These are phyloP conservation scores for Arthroderma sp. DNA, from an alignment of 2,329 filamentous ascomycete species.

Conservation along the genomic window DNA sequence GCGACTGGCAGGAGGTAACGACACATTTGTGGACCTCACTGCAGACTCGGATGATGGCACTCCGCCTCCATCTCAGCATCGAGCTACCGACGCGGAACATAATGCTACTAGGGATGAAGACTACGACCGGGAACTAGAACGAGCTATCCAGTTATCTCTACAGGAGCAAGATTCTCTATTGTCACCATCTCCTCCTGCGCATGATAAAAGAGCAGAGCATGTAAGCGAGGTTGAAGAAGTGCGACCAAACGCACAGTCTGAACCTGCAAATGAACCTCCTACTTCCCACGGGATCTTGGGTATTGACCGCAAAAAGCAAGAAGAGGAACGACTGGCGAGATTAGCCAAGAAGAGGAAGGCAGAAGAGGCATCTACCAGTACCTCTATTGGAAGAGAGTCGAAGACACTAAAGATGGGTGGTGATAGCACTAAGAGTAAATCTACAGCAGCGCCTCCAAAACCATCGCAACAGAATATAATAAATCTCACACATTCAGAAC, in stretches of 20 bases:
- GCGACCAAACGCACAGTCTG: not conserved
- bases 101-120: not conserved
- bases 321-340: constrained; percentile 65
- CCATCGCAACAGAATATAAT: not conserved
- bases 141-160: constrained; percentile 19
- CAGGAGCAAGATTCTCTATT: constrained; percentile 8
- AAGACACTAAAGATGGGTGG: constrained; percentile 15
- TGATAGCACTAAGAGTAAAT: not conserved
- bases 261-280: not conserved
- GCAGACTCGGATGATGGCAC: constrained; percentile 4
- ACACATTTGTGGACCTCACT: constrained; percentile 7
- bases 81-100: not conserved
- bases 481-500: constrained; percentile 6
- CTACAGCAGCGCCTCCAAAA: not conserved
- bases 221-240: not conserved
- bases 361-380: constrained; percentile 26
- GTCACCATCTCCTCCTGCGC: not conserved
- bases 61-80: not conserved
- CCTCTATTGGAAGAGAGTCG: constrained; percentile 11
- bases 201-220: not conserved
- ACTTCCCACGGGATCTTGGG: constrained; percentile 31
- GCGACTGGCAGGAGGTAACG: no score
- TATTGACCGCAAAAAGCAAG: constrained; percentile 71
- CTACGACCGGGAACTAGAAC: constrained; percentile 10
- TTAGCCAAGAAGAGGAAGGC: constrained; percentile 48